Base-by-base conservation (phyloP, 345 rosid genomes). In the Arabis alpina region DNA sequence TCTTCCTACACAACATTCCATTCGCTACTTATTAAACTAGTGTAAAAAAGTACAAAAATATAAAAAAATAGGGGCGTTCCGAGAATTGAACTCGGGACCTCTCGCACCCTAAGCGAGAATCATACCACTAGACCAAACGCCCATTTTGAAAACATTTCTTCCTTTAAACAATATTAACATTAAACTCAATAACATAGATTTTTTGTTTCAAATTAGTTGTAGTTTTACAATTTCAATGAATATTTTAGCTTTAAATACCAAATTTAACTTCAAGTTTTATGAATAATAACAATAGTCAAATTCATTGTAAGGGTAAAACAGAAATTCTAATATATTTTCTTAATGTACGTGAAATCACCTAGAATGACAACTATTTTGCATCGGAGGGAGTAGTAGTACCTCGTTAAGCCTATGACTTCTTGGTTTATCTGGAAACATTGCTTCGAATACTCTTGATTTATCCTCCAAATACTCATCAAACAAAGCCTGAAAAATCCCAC, bases 51-150 rank as follows among this genome's bases (percentile, higher is more conserved):
- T 10, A 40, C 6, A 30, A 13, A 12, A 51, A 27, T 41, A 8
- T 3, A 28, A 28, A 9, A 19, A 23, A 52, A 5, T 0, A 2
- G 81, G 81, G 81, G 81, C 81, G 83, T 82, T 89, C 87, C 85
- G 86, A 89, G 85, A 84, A 82, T 89, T 82, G 90, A 82, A 82
- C 88, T 87, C 87, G 82, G 85, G 88, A 83, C 88, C 88, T 86
- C 88, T 88, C 82, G 87, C 86, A 86, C 88, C 88, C 86, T 81
- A 90, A 90, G 89, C 94, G 89, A 88, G 92, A 86, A 88, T 87
- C 87, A 84, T 87, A 77, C 87, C 93, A 87, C 90, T 86, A 85
- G 87, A 86, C 94, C 94, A 88, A 91, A 82, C 83, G 92, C 91
- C 90, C n/a, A 41, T 4, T 23, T 15, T 13, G 5, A 2, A 1